A percentile compares a stretch with the other conserved stretches of the same genome.
These are phyloP conservation scores for Cicer judaicum DNA, from an alignment of 306 rosid species.

Conservation along the genomic window DNA sequence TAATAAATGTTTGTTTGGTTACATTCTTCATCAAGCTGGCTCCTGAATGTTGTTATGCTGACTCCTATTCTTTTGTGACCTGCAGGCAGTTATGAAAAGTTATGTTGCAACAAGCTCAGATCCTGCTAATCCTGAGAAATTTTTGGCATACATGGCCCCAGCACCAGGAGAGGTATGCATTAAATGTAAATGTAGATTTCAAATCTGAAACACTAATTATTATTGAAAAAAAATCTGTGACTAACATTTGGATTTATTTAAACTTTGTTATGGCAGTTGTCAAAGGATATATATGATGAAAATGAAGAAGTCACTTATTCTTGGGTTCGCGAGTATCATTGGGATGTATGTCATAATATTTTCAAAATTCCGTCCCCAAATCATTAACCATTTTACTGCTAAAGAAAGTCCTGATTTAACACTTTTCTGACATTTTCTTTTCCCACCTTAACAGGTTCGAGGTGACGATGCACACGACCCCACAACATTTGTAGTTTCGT, in stretches of 20 bases:
- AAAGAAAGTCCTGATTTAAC: slow-evolving; percentile 31
- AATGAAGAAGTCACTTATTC: slow-evolving; percentile 79
- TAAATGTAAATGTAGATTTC: slow-evolving; percentile 19
- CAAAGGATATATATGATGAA: slow-evolving; percentile 86
- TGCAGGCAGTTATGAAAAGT: slow-evolving; percentile 94
- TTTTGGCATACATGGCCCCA: slow-evolving; percentile 95
- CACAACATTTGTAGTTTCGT: slow-evolving; percentile 79
- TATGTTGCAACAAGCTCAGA: slow-evolving; percentile 71
- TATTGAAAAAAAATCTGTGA: neutral
- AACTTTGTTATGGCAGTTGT: slow-evolving; percentile 68
- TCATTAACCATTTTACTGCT: neutral
- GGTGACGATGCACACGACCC: slow-evolving; percentile 87
- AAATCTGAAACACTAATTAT: slow-evolving; percentile 27
- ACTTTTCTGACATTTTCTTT: slow-evolving; percentile 28
- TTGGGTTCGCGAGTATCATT: slow-evolving; percentile 94
- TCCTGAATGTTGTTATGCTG: slow-evolving; percentile 33
- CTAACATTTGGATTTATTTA: slow-evolving; percentile 36
- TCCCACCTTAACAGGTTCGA: slow-evolving; percentile 62
- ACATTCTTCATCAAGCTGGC: slow-evolving; percentile 13
- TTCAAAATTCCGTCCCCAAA: slow-evolving; percentile 20
- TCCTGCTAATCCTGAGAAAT: slow-evolving; percentile 82
- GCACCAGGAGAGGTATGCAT: slow-evolving; percentile 83
- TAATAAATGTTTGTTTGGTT: slow-evolving; percentile 2
- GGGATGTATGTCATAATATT: slow-evolving; percentile 73
- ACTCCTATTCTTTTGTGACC: slow-evolving; percentile 39